Percentiles rank a stretch among this genome's conserved stretches.
phyloP scores from a whole-genome alignment of 495 filamentous ascomycete genomes.

The Hypoxylon cercidicola region DNA sequence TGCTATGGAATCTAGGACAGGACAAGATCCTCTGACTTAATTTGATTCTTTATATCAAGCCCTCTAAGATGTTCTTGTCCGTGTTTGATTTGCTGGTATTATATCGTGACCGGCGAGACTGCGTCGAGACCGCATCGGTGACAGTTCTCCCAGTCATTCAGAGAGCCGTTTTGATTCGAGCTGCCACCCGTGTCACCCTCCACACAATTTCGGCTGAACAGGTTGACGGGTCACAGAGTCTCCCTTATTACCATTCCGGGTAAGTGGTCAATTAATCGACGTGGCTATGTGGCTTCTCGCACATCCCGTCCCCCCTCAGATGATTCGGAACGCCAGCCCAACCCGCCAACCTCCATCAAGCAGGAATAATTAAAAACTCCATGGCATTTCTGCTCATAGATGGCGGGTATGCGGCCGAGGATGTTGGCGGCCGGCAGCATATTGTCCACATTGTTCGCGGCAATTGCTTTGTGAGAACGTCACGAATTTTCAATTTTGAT shows the following conservation, averaged over 20 bases:
- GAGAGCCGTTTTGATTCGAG: constrained; percentile 13
- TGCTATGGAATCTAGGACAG: too few species aligned
- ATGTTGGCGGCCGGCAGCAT: constrained; percentile 23
- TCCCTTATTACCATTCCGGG: constrained; percentile 28
- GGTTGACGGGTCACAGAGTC: constrained; percentile 21
- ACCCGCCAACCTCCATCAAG: constrained; percentile 2
- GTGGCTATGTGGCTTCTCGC: constrained; percentile 16
- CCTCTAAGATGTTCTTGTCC: too few species aligned
- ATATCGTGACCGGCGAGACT: not conserved
- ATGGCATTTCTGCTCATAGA: constrained; percentile 14
- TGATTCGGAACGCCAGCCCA: constrained; percentile 11
- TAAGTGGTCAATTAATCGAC: constrained; percentile 22
- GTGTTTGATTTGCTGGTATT: too few species aligned
- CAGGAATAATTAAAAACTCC: not conserved
- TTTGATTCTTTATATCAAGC: not conserved
- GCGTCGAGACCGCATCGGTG: not conserved
- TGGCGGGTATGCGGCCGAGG: constrained; percentile 3
- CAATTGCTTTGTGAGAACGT: constrained; percentile 32
- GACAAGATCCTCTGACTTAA: not conserved
- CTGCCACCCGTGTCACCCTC: constrained; percentile 28
- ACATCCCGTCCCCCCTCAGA: constrained; percentile 15
- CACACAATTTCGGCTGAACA: constrained; percentile 38
- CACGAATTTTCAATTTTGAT: constrained; percentile 19
- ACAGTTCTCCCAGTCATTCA: constrained; percentile 20
- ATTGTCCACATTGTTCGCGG: constrained; percentile 13